Base-by-base conservation (phyloP, 331 rosid genomes). In the Pyrus hybrid region DNA sequence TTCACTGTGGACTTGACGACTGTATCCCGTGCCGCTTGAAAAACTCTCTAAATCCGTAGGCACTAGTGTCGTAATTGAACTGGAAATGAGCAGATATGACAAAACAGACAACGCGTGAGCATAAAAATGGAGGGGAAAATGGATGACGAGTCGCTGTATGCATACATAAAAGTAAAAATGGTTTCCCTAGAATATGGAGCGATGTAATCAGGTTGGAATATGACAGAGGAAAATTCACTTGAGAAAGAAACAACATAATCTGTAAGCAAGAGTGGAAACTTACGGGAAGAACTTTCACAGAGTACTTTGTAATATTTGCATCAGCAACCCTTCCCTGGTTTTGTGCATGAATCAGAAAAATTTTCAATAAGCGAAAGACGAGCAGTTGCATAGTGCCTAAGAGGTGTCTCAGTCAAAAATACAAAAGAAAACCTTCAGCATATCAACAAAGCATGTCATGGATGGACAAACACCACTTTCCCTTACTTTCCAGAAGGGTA, bases 21-120 rank as follows among this genome's bases (percentile, higher is more conserved):
- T 25, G 64, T 63, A 91, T 74, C 53, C 91, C 90, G 20, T 89
- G 77, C 54, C 92, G 93, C 93, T 89, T 92, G 87, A 94, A 90
- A 85, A 87, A 92, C 83, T 94, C 97, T 81, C 99, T 86, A 82
- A 94, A 94, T 80, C 99, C 99, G 16, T 94, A 92, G 35, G 86
- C 75, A 80, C 97, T 94, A 53, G 84, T 79, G 47, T 92, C 99
- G 69, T 88, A 80, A 75, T 80, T 83, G 86, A 85, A 94, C 99
- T 94, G 91, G 78, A 90, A 9, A 81, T 11, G 64, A 72, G 69
- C 58, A 85, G 65, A 79, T 13, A 66, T 8, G 14, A 77, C 79
- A 75, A 57, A 69, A 72, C 49, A 65, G 71, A 68, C 75, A 66
- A 60, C 7, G 14, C 8, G 18, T 54, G 20, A 6, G 23, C 10